Evolutionary conservation across 306 rosid species (phyloP).

Genomic region (Oxytropis ochrocephala): DNA sequence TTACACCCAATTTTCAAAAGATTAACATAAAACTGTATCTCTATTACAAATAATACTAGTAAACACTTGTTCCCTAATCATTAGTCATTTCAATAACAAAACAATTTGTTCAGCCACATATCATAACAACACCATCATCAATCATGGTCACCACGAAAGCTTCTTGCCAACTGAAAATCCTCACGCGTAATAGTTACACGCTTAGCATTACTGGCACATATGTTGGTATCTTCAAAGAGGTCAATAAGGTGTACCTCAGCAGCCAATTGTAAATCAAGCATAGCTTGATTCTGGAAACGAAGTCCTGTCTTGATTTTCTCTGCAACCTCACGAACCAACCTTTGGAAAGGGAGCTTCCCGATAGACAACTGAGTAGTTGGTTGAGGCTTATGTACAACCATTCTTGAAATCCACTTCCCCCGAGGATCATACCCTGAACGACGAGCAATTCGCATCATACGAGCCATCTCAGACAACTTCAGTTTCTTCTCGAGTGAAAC

Average conservation of each 20-base stretch:
- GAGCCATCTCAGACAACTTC: no score
- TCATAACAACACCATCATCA: conserved; percentile 8
- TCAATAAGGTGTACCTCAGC: conserved; percentile 90
- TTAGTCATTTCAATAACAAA: background rate
- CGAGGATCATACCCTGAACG: no score
- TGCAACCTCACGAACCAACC: conserved; percentile 92
- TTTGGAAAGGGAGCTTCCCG: conserved; percentile 88
- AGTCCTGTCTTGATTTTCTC: conserved; percentile 93
- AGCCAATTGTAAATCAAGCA: conserved; percentile 82
- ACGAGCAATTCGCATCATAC: no score
- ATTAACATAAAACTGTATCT: background rate
- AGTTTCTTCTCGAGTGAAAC: no score
- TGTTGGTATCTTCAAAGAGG: conserved; percentile 75
- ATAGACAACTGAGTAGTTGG: conserved; percentile 77
- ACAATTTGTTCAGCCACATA: conserved; percentile 47
- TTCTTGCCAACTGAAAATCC: conserved; percentile 85
- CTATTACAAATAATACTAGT: conserved; percentile 18
- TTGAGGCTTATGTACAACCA: no score
- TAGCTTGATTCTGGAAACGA: conserved; percentile 96
- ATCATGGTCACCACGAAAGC: conserved; percentile 91
- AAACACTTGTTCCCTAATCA: conserved; percentile 12
- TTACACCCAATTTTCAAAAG: conserved; percentile 3
- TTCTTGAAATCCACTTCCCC: no score
- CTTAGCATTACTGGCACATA: conserved; percentile 89
- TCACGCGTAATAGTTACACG: conserved; percentile 91